Base-by-base conservation (phyloP, 73 alveolate species). In the Symbiodinium pilosum region DNA sequence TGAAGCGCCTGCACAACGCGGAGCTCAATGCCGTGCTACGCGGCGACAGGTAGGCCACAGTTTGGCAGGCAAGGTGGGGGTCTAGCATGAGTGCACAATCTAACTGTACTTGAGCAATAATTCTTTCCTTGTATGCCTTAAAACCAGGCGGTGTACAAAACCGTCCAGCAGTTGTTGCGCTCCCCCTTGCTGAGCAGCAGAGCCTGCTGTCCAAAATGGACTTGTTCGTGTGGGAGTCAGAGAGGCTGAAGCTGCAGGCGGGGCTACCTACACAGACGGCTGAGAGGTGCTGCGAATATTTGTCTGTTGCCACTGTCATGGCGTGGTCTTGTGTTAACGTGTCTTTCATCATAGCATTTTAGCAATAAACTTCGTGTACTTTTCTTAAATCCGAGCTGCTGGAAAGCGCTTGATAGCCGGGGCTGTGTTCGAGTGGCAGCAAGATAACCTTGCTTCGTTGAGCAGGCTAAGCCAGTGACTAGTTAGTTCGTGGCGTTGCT, bases 141-240 rank as follows among this genome's bases (percentile, higher is more conserved):
- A 3, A 7, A 36, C 38, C 77, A 59, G 77, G 38, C 77, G 18
- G 77, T 59, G 36, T 59, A 59, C 77, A 59, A 59, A 12, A 59
- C 77, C 77, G 28, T 12, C 77, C 77, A 14, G 12, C 38, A 20
- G 38, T 59, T 59, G 28, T n/a, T 28, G 3, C 6, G 77, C 77
- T 59, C 28, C 12, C 77, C 28, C 77, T 59, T 12, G 39, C n/a
- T 1, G 77, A 59, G 6, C 73, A 56, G 73, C n/a, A 59, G 77
- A 59, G 77, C 77, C 28, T 59, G 77, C 77, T 59, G 77, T n/a
- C 77, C 77, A 59, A 59, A 36, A 20, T 59, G 77, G 77, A 59
- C 77, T 28, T 59, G 36, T 59, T 59, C 5, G 77, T 59, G 36
- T 59, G 77, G 77, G 77, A 59, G 77, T 59, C 77, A 36, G 36